Conservation (phyloP, 805 yeast species). For the Wickerhamia fluorescens region DNA sequence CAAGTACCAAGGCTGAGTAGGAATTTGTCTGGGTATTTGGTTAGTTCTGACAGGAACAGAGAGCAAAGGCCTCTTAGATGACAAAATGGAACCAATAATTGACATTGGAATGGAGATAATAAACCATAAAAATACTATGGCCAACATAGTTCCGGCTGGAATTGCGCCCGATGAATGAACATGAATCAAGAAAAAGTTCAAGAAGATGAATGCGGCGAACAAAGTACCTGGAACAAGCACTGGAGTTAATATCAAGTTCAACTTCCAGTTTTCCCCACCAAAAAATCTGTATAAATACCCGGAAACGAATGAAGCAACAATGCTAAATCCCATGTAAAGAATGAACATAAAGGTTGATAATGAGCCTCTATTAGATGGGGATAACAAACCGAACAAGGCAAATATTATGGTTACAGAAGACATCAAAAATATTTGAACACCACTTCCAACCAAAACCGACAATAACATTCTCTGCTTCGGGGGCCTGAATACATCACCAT, state of each 20-base stretch:
- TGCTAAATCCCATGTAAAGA: slow-evolving; percentile 72
- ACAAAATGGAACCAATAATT: slow-evolving; percentile 72
- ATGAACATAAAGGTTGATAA: slow-evolving; percentile 85
- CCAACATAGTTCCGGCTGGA: slow-evolving; percentile 84
- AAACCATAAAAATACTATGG: slow-evolving; percentile 80
- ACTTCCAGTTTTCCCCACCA: slow-evolving; percentile 89
- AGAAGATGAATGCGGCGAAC: slow-evolving; percentile 53
- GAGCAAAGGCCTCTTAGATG: slow-evolving; percentile 53
- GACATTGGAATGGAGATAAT: slow-evolving; percentile 79
- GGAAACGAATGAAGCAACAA: slow-evolving; percentile 81
- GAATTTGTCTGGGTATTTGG: slow-evolving; percentile 95
- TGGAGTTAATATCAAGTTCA: slow-evolving; percentile 79
- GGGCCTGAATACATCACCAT: slow-evolving; percentile 90
- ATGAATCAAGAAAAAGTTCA: slow-evolving; percentile 76
- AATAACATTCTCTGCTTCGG: slow-evolving; percentile 66
- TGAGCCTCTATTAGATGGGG: slow-evolving; percentile 94
- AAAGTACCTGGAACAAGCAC: slow-evolving; percentile 74
- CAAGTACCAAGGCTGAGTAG: slow-evolving; percentile 81
- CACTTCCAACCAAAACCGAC: slow-evolving; percentile 82
- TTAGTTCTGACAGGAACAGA: slow-evolving; percentile 82
- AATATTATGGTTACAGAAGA: slow-evolving; percentile 62
- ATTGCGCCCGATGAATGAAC: slow-evolving; percentile 89
- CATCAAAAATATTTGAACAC: slow-evolving; percentile 79
- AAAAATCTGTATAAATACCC: slow-evolving; percentile 80
- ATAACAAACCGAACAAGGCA: slow-evolving; percentile 82